Percentiles rank a stretch among this genome's conserved stretches.
Evolutionary conservation across 2,329 filamentous ascomycete genomes (phyloP).

Genomic region (Neocucurbitaria cava): DNA sequence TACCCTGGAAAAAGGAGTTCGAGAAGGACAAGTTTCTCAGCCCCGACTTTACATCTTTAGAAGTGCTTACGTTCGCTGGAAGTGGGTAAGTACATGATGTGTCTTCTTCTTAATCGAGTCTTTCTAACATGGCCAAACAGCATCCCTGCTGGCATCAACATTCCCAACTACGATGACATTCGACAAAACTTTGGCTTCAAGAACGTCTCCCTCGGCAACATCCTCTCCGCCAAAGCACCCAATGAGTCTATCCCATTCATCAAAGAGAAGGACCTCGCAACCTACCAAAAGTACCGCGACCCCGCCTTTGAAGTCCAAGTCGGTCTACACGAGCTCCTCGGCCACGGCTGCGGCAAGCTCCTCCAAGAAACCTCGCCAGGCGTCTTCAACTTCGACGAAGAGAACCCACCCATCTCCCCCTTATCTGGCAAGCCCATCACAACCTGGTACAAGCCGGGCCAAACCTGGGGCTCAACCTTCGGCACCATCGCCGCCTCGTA

Average conservation of each 20-base stretch:
- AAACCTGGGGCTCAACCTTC: constrained; percentile 95
- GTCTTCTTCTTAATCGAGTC: not conserved
- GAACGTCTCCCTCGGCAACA: constrained; percentile 92
- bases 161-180: constrained; percentile 68
- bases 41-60: constrained; percentile 93
- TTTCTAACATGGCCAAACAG: constrained; percentile 20
- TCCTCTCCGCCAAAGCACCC: constrained; percentile 87
- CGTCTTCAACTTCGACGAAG: constrained; percentile 84
- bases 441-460: constrained; percentile 92
- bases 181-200: constrained; percentile 87
- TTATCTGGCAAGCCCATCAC: constrained; percentile 77
- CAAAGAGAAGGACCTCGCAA: constrained; percentile 73
- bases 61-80: constrained; percentile 82
- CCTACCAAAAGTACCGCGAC: constrained; percentile 85
- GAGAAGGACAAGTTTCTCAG: constrained; percentile 97
- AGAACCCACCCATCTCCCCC: constrained; percentile 82
- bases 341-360: constrained; percentile 92
- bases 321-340: constrained; percentile 86
- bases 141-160: constrained; percentile 66
- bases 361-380: constrained; percentile 86
- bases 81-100: constrained; percentile 51
- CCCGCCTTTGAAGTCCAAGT: constrained; percentile 94
- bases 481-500: constrained; percentile 86
- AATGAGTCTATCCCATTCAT: constrained; percentile 95
- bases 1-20: constrained; percentile 88